These are phyloP conservation scores for Ambrosia trifida DNA, from an alignment of 129 eudicot species.

Conservation along the genomic window DNA sequence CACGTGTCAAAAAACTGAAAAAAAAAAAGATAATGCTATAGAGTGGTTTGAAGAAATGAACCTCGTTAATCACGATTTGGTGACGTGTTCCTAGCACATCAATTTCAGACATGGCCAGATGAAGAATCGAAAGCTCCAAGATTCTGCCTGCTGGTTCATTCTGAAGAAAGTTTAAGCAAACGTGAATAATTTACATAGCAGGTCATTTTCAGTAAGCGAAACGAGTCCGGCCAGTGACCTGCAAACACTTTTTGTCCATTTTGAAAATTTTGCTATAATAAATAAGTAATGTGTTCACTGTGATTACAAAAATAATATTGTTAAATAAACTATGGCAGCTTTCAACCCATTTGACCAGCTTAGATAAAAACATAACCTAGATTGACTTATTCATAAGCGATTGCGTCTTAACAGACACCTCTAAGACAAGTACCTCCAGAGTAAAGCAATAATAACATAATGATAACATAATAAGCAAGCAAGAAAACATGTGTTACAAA, in stretches of 20 bases:
- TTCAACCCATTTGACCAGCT: background rate
- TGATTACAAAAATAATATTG: background rate
- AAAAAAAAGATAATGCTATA: background rate
- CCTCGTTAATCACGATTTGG: conserved; percentile 94
- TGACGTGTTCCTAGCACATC: conserved; percentile 78
- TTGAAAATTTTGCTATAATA: background rate
- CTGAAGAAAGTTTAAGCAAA: conserved; percentile 34
- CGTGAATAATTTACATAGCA: background rate
- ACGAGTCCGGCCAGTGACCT: background rate
- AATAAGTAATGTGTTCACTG: background rate
- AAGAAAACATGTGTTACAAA: background rate
- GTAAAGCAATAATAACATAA: background rate
- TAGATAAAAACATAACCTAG: too few relatives aligned
- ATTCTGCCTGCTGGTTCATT: conserved; percentile 77
- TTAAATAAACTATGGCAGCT: background rate
- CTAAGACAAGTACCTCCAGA: background rate
- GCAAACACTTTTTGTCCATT: background rate
- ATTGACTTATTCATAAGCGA: background rate
- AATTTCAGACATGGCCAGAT: conserved; percentile 90
- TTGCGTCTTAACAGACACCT: background rate
- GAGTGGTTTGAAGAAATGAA: conserved; percentile 26
- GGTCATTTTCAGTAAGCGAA: background rate
- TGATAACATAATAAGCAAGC: background rate
- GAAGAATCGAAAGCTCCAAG: conserved; percentile 89
- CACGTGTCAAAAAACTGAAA: background rate